phyloP scores from a whole-genome alignment of 208 protist species.

The Wallacemonas sp. region DNA sequence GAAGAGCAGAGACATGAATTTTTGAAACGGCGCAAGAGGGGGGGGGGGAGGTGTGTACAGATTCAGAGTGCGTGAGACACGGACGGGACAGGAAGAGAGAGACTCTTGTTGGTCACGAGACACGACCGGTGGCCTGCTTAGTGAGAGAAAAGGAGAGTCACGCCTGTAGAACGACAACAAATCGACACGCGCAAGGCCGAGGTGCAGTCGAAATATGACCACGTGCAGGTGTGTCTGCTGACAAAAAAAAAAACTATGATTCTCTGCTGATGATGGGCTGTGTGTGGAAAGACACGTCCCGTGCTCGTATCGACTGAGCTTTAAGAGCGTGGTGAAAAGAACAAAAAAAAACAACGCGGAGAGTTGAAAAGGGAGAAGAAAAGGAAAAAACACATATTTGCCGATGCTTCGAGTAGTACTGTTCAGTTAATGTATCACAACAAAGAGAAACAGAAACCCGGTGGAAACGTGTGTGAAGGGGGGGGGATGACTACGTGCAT shows the following conservation, averaged over 20 bases:
- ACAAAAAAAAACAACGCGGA: background rate
- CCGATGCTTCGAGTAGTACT: too few species aligned
- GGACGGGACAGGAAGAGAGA: background rate
- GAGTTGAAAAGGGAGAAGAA: background rate
- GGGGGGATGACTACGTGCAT: too few species aligned
- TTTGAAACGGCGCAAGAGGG: too few species aligned
- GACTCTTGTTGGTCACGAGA: background rate
- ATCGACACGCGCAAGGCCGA: background rate
- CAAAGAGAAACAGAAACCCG: background rate
- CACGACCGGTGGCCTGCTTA: background rate
- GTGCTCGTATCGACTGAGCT: too few species aligned
- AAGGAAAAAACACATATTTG: conserved; percentile 1
- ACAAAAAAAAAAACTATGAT: too few species aligned
- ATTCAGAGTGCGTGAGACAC: too few species aligned
- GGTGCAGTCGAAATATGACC: background rate
- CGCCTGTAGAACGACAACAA: background rate
- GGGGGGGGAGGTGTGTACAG: too few species aligned
- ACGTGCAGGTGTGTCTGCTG: background rate
- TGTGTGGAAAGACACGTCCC: background rate
- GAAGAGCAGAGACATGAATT: too few species aligned
- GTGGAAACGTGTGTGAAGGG: too few species aligned
- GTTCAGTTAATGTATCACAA: too few species aligned
- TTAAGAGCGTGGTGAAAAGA: conserved; percentile 5
- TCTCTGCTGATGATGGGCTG: too few species aligned
- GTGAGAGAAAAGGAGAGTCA: background rate